Evolutionary conservation across 768 basidiomycete genomes (phyloP), one percentile per base, ranked within the genome.

Genomic region (Hydnomerulius pinastri): DNA sequence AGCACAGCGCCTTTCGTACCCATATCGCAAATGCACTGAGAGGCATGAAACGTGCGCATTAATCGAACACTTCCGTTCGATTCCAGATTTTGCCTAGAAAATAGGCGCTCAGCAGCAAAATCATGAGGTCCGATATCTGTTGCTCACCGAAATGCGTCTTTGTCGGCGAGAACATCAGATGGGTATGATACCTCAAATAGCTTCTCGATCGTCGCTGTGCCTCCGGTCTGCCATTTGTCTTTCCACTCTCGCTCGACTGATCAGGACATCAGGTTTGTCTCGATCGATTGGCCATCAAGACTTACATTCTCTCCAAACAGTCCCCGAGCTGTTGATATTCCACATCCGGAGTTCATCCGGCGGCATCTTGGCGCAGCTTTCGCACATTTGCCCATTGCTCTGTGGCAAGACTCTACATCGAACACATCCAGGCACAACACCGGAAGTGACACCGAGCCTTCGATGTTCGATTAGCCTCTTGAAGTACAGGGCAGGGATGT

Each of bases 1-100:
- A 83, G 60, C 1, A 61, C 58, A 4, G 73, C 62, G 27, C 76
- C 76, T 51, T 80, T 81, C 13, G 73, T 73, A 7, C 85, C 85
- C 53, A 87, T 68, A 62, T 87, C 82, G 68, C 85, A 87, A 35
- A 87, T 82, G 58, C 83, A 85, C 52, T 85, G 83, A 2, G 81
- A 73, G 48, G 81, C 77, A 52, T 86, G 80, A 58, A 83, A 86
- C 32, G 79, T 82, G 56, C 79, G 76, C 45, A 85, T 71, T 57
- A 81, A 73, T 54, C 74, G 73, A 53, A 73, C 43, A 1, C 70
- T 38, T 62, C 66, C 44, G 56, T 64, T 53, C 65, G 72, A 51
- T 62, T 67, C 52, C 72, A 66, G 53, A 71, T 76, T 62, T 23
- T 58, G 54, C 36, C 62, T 65, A 29, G 36, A 12, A 32, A 27